phyloP scores from a whole-genome alignment of 2,329 filamentous ascomycete species.

The Sclerotinia nivalis region DNA sequence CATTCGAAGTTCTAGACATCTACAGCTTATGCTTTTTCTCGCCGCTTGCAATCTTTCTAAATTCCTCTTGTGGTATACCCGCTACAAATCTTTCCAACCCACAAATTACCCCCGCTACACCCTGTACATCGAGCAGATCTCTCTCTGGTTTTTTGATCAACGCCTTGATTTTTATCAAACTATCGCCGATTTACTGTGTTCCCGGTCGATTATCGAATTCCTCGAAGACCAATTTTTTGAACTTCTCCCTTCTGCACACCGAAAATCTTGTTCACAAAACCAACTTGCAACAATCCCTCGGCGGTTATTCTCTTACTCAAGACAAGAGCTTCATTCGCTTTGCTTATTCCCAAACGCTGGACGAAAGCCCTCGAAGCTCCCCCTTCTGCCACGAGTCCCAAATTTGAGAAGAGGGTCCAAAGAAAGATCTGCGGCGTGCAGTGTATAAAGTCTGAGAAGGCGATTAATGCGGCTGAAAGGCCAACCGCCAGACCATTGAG shows the following conservation, averaged over 20 bases:
- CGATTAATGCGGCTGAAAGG: constrained; percentile 79
- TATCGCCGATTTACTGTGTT: constrained; percentile 75
- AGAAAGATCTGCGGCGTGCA: constrained; percentile 77
- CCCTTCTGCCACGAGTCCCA: constrained; percentile 89
- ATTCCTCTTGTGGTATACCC: constrained; percentile 79
- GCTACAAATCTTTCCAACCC: constrained; percentile 73
- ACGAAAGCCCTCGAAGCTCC: constrained; percentile 78
- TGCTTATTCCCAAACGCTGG: constrained; percentile 72
- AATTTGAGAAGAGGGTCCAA: constrained; percentile 85
- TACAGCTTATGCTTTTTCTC: constrained; percentile 94
- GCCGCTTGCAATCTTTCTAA: constrained; percentile 77
- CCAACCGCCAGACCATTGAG: constrained; percentile 92
- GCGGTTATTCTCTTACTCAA: constrained; percentile 78
- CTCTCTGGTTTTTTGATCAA: constrained; percentile 74
- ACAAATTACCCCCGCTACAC: constrained; percentile 80
- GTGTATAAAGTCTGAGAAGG: constrained; percentile 92
- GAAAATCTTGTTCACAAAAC: constrained; percentile 87
- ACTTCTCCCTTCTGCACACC: constrained; percentile 60
- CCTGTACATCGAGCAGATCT: constrained; percentile 73
- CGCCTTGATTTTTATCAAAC: constrained; percentile 80
- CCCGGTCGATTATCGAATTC: constrained; percentile 84
- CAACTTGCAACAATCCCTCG: constrained; percentile 71
- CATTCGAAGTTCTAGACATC: constrained; percentile 10
- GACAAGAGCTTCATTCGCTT: constrained; percentile 89
- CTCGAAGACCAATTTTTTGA: constrained; percentile 67